Evolutionary conservation across 1,284 basidiomycete genomes (phyloP), one percentile per base, ranked within the genome.

Genomic region (Ustilago cynodontis): DNA sequence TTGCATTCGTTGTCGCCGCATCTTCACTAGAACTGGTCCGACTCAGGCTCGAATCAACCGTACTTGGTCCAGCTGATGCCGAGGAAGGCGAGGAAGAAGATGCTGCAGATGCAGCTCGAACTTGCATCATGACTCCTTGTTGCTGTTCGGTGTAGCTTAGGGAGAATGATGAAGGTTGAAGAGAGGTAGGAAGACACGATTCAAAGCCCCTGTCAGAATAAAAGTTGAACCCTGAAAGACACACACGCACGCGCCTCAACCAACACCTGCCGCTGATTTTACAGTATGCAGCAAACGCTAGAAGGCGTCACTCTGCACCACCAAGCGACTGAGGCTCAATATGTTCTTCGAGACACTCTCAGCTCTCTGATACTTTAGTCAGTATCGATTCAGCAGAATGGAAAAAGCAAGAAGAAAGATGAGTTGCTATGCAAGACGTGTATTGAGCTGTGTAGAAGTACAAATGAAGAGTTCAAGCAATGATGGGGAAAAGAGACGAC

Each of bases 391-490:
- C n/a, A n/a, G n/a, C n/a, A n/a, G n/a, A n/a, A n/a, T n/a, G n/a
- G n/a, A n/a, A n/a, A n/a, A n/a, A n/a, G 31, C 31, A 8, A 9
- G 8, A 9, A 22, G 3, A 13, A 39, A 26, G 22, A 24, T 16
- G 53, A 16, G 3, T 24, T n/a, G 18, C 26, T 31, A 24, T 37
- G 47, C 28, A 11, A 28, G 16, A 26, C 29, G n/a, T 37, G 58
- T 24, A 56, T 41, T 59, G 61, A 20, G 18, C 22, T 63, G 60
- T 52, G 41, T 66, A 72, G 31, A 64, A 72, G 70, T 72, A 72
- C 64, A 72, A 11, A 56, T 59, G 60, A 57, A 49, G 53, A 14
- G n/a, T 16, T 52, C 59, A 4, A 29, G 37, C 26, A 41, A 20
- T 26, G 24, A 7, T 22, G n/a, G 7, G 26, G 53, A n/a, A n/a